A percentile compares a stretch with the other conserved stretches of the same genome.
Evolutionary conservation across 2,329 filamentous ascomycete genomes (phyloP).

Genomic region (Fusarium sp.): DNA sequence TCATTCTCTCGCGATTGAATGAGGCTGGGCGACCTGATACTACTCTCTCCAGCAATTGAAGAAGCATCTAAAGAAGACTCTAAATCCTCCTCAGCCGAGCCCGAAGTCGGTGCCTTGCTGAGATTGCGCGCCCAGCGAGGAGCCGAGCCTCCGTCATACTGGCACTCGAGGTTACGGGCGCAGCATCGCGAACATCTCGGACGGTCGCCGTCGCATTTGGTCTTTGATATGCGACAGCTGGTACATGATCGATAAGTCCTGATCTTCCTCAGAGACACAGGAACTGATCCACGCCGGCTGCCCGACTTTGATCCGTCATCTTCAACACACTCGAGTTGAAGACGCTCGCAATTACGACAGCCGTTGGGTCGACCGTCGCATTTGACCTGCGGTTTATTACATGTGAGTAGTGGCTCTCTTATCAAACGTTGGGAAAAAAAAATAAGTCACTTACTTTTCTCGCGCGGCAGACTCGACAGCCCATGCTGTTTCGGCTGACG

Average conservation of each 20-base stretch:
- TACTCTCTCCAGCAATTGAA: constrained; percentile 32
- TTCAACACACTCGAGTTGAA: constrained; percentile 55
- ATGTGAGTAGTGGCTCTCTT: constrained; percentile 19
- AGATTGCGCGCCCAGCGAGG: constrained; percentile 53
- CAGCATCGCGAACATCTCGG: constrained; percentile 53
- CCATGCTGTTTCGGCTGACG: constrained; percentile 46
- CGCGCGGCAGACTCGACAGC: constrained; percentile 55
- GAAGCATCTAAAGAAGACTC: constrained; percentile 33
- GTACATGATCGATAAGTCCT: constrained; percentile 55
- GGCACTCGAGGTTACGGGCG: constrained; percentile 50
- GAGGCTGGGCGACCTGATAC: constrained; percentile 39
- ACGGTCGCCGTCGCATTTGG: constrained; percentile 55
- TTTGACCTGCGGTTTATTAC: constrained; percentile 49
- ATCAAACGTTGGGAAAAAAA: neutral
- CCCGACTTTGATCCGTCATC: constrained; percentile 48
- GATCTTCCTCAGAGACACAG: constrained; percentile 51
- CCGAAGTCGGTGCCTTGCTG: constrained; percentile 40
- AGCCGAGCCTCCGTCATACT: constrained; percentile 53
- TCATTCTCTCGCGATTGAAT: constrained; percentile 43
- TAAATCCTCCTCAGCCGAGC: constrained; percentile 38
- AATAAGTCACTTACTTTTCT: constrained; percentile 49
- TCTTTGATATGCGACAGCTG: constrained; percentile 54
- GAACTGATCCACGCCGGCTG: constrained; percentile 37
- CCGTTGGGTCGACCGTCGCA: constrained; percentile 56
- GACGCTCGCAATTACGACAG: constrained; percentile 56